phyloP scores from a whole-genome alignment of 306 rosid species.

The Vigna trinervia region DNA sequence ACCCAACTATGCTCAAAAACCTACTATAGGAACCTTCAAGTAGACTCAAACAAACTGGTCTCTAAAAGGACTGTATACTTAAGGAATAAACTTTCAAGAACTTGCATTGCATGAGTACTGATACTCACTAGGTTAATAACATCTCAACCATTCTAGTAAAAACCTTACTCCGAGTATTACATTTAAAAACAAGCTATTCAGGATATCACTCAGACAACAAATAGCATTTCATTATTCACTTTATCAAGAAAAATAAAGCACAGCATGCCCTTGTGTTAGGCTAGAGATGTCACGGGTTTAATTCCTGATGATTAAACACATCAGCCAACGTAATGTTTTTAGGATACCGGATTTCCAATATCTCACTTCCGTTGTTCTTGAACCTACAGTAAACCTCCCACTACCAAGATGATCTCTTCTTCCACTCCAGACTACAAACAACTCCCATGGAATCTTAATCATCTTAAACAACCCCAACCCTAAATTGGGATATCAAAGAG shows the following conservation, averaged over 20 bases:
- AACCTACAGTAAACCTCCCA: background rate
- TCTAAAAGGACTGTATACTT: slow-evolving; percentile 4
- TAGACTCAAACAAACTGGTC: background rate
- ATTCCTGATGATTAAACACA: background rate
- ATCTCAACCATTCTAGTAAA: background rate
- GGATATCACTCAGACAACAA: background rate
- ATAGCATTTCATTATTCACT: slow-evolving; percentile 6
- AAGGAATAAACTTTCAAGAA: background rate
- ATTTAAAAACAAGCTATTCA: background rate
- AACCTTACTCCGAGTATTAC: background rate
- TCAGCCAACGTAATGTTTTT: background rate
- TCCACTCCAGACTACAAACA: background rate
- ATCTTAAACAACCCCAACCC: background rate
- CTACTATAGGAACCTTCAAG: background rate
- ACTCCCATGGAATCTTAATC: background rate
- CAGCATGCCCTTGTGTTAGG: background rate
- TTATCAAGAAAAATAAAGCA: background rate
- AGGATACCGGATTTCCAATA: background rate
- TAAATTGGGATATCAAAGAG: background rate
- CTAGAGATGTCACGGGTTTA: background rate
- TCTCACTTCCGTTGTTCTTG: background rate
- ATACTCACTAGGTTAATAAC: background rate
- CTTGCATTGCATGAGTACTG: background rate
- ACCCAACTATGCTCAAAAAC: background rate
- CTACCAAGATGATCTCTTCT: background rate